Base-by-base conservation (phyloP, 192 early-diverging fungal genomes). In the Coemansia sp. region DNA sequence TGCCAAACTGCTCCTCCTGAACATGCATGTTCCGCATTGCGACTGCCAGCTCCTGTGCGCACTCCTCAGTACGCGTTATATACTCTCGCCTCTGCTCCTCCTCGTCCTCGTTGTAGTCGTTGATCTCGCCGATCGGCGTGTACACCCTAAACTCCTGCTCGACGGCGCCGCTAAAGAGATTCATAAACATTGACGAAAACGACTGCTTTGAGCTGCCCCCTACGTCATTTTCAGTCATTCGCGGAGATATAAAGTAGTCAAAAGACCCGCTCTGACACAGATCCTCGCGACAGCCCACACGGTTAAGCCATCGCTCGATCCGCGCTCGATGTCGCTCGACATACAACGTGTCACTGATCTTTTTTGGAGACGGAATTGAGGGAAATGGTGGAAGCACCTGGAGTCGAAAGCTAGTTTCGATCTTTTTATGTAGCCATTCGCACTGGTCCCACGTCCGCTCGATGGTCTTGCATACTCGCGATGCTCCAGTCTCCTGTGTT, bases 241-340 rank as follows among this genome's bases (percentile, higher is more conserved):
- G 64, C 7, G 64, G 11, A 15, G 68, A 67, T 38, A 65, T 61
- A 61, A 78, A 78, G 40, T 61, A 49, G n/a, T 67, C 64, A 55
- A 78, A 56, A 7, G 74, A 71, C 13, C 34, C 61, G 57, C 57
- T 67, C 38, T 59, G 46, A 49, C 64, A 71, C 39, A 78, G 37
- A 33, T 71, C 64, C 43, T 78, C 64, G 53, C 74, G 64, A 10
- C 63, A 34, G 5, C 74, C 74, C 30, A 78, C 41, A 12, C 74
- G 64, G 41, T 78, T 78, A 25, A 78, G 68, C 74, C 74, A 78
- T 33, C 74, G 68, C 57, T 78, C 74, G 22, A 78, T 71, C 11
- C 60, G 68, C 41, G 68, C 61, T 15, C 74, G 61, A 37, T 58
- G 61, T 12, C 74, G 64, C 55, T 78, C 74, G 17, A 64, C 51